These are phyloP conservation scores for Alternaria ventricosa DNA, from an alignment of 2,329 filamentous ascomycete genomes.

Conservation along the genomic window DNA sequence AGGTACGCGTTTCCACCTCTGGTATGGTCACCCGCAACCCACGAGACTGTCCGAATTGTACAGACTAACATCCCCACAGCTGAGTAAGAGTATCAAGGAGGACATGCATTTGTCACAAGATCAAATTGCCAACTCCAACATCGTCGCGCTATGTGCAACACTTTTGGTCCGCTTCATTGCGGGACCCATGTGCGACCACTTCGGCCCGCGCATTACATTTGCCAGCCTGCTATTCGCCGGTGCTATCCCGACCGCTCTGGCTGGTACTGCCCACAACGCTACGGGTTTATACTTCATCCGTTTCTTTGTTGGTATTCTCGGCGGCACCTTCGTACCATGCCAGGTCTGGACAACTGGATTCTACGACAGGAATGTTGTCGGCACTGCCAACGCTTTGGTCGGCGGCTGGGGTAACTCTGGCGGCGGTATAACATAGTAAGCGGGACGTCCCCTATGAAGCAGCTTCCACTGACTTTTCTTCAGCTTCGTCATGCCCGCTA, in stretches of 20 bases:
- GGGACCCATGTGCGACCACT: constrained; percentile 84
- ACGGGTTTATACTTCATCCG: constrained; percentile 73
- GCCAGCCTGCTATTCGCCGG: constrained; percentile 78
- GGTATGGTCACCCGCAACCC: constrained; percentile 52
- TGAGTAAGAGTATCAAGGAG: constrained; percentile 70
- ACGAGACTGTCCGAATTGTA: constrained; percentile 3
- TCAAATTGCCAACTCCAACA: constrained; percentile 88
- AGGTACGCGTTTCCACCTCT: constrained; percentile 90
- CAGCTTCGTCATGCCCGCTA: constrained; percentile 84
- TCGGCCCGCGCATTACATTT: constrained; percentile 81
- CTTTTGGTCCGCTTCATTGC: constrained; percentile 78
- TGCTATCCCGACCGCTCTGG: constrained; percentile 80
- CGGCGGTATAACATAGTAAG: constrained; percentile 81
- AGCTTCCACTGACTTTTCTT: constrained; percentile 14
- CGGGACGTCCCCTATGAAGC: background rate
- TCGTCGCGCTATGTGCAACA: constrained; percentile 69
- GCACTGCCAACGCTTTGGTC: constrained; percentile 84
- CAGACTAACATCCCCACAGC: constrained; percentile 53
- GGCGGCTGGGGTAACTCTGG: constrained; percentile 87
- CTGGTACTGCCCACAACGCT: constrained; percentile 74
- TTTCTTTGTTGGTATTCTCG: constrained; percentile 83
- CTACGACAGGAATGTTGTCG: constrained; percentile 91
- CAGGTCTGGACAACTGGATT: constrained; percentile 94
- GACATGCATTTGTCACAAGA: constrained; percentile 74
- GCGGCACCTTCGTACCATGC: constrained; percentile 81